Evolutionary conservation across 495 filamentous ascomycete species (phyloP).

Genomic region (Opeltia flavorubescens): DNA sequence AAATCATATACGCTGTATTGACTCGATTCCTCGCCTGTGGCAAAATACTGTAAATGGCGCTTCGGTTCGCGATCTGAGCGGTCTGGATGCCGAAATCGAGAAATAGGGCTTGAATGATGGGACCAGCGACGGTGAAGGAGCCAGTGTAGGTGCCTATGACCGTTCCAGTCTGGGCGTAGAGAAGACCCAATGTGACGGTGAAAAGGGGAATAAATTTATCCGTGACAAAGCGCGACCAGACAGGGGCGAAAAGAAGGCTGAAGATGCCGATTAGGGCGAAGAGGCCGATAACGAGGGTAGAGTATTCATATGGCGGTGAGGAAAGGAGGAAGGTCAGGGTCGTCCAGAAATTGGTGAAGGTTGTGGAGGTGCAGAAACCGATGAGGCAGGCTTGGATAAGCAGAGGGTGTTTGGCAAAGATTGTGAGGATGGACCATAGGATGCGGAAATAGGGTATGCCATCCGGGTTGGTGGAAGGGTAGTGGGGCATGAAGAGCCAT

Average conservation of each 20-base stretch:
- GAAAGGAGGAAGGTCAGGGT: conserved; percentile 70
- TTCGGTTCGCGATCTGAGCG: conserved; percentile 60
- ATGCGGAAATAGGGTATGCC: conserved; percentile 52
- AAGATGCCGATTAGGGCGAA: conserved; percentile 67
- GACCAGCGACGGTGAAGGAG: conserved; percentile 50
- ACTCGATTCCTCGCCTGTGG: conserved; percentile 60
- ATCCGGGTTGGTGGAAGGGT: conserved; percentile 54
- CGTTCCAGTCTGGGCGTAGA: conserved; percentile 45
- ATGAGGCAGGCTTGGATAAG: conserved; percentile 53
- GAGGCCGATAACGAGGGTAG: conserved; percentile 53
- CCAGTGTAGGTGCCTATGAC: conserved; percentile 58
- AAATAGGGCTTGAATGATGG: conserved; percentile 58
- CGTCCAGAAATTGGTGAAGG: conserved; percentile 68
- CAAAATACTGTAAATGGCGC: conserved; percentile 55
- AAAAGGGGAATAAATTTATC: conserved; percentile 54
- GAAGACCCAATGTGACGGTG: conserved; percentile 47
- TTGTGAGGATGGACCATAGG: conserved; percentile 44
- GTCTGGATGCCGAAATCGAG: conserved; percentile 64
- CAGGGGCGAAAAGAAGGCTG: conserved; percentile 48
- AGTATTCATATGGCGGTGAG: conserved; percentile 51
- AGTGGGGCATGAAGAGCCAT: conserved; percentile 68
- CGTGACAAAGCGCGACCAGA: conserved; percentile 57
- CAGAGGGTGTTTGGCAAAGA: conserved; percentile 49
- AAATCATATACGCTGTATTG: conserved; percentile 76
- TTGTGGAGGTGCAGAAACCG: conserved; percentile 38